Conservation (phyloP, 768 basidiomycete species). For the Dentipellis fragilis region DNA sequence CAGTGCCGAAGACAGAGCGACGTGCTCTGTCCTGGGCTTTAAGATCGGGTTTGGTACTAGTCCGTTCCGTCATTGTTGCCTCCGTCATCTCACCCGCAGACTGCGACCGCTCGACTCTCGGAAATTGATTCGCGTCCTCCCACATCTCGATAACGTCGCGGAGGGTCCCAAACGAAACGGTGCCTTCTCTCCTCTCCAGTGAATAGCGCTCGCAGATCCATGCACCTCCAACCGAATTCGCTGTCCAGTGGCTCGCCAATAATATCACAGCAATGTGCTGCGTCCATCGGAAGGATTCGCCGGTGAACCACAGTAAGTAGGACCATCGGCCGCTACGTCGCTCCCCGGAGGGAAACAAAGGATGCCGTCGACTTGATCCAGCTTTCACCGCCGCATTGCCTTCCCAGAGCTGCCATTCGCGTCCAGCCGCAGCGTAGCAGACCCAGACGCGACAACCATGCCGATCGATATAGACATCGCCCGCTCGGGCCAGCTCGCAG, state of each 20-base stretch:
- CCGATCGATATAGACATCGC: neutral
- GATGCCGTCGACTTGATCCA: neutral
- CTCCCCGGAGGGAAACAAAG: neutral
- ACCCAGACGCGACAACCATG: neutral
- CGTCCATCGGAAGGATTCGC: neutral
- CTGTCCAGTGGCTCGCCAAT: neutral
- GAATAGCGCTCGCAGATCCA: too few relatives aligned
- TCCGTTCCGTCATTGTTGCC: too few relatives aligned
- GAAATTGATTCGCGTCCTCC: too few relatives aligned
- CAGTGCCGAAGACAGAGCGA: too few relatives aligned
- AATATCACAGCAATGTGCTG: neutral
- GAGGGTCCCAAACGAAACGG: too few relatives aligned
- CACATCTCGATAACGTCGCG: too few relatives aligned
- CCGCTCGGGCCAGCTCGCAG: neutral
- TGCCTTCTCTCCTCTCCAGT: too few relatives aligned
- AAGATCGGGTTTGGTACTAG: too few relatives aligned
- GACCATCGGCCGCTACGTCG: neutral
- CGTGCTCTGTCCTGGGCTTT: too few relatives aligned
- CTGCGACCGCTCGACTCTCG: too few relatives aligned
- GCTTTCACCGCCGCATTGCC: neutral
- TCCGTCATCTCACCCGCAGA: too few relatives aligned
- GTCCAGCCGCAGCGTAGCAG: neutral
- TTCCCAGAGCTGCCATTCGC: neutral
- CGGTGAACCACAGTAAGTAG: neutral
- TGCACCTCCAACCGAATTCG: too few relatives aligned